These are phyloP conservation scores for Lumnitzera littorea DNA, from an alignment of 345 rosid genomes.

Conservation along the genomic window DNA sequence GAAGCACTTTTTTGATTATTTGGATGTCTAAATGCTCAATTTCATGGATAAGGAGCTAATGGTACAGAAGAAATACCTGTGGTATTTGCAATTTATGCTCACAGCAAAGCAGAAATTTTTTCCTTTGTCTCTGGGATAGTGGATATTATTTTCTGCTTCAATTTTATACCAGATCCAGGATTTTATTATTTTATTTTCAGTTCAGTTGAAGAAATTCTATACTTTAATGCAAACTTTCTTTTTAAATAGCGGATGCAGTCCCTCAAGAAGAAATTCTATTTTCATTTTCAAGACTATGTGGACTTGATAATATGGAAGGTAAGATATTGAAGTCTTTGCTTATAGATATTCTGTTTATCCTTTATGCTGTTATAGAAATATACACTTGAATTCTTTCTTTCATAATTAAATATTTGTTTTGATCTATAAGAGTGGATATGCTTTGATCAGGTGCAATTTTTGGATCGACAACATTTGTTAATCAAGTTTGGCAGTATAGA, in stretches of 20 bases:
- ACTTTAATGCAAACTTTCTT: constrained; percentile 17
- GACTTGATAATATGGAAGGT: constrained; percentile 97
- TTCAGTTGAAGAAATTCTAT: constrained; percentile 2
- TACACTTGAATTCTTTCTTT: not conserved
- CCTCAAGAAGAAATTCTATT: constrained; percentile 91
- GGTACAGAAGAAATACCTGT: too few relatives aligned
- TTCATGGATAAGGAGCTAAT: too few relatives aligned
- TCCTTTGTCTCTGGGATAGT: too few relatives aligned
- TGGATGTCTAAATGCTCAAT: too few relatives aligned
- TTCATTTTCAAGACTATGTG: constrained; percentile 87
- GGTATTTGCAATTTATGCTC: too few relatives aligned
- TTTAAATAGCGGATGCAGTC: constrained; percentile 61
- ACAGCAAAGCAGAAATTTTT: too few relatives aligned
- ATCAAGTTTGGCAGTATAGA: constrained; percentile 92
- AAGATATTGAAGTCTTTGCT: constrained; percentile 1
- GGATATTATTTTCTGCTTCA: too few relatives aligned
- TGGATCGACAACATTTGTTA: constrained; percentile 90
- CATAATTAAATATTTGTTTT: constrained; percentile 7
- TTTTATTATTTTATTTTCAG: too few relatives aligned
- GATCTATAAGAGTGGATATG: too few relatives aligned
- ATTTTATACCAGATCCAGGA: too few relatives aligned
- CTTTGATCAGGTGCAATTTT: constrained; percentile 68
- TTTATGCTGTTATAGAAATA: not conserved
- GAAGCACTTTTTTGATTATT: too few relatives aligned
- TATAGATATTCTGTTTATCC: not conserved